Base-by-base conservation (phyloP, 306 rosid genomes). In the Cucurbita argyrosperma region DNA sequence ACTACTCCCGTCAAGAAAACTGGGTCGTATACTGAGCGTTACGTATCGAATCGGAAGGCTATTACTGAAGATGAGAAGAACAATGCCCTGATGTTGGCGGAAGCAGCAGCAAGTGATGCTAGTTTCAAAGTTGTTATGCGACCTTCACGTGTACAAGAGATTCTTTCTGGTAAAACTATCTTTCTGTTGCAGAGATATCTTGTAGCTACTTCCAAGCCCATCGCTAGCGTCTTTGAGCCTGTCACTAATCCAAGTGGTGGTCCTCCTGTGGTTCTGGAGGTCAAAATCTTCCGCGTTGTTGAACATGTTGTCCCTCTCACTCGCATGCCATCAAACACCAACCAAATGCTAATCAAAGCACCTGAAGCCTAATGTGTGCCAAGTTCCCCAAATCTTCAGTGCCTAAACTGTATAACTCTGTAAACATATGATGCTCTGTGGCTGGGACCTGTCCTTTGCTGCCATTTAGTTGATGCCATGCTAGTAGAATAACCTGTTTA, bases 111-210 rank as follows among this genome's bases (percentile, higher is more conserved):
- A 43, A 77, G 76, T 4, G 18, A 54, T 1, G 70, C 74, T 15
- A 76, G 83, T 39, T 66, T 85, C 59, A 45, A 11, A 52, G 51
- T 90, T 52, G 72, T 83, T 23, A 88, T 90, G 94, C 85, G 82
- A 72, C 90, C 94, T 14, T 43, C 90, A 0, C 87, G 90, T 88
- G 8, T 87, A 85, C 86, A 86, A 73, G 84, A 82, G 90, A 84
- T 88, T 85, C 89, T 87, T 3, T 19, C 67, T 87, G 96, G 96
- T 90, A 85, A 85, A 49, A 8, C 7, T 15, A 19, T 19, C 19
- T 47, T 9, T 76, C 80, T 53, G 53, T n/a, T 54, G 11, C 53
- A 8, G 46, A 47, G 49, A 40, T 69, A 23, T 69, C 15, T 30
- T 49, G 57, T n/a, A 60, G 38, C 49, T 23, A 23, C 26, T 26